Evolutionary conservation across 176 grass and related monocot species (phyloP), one percentile per base, ranked within the genome.

Genomic region (Elaeis guineensis): DNA sequence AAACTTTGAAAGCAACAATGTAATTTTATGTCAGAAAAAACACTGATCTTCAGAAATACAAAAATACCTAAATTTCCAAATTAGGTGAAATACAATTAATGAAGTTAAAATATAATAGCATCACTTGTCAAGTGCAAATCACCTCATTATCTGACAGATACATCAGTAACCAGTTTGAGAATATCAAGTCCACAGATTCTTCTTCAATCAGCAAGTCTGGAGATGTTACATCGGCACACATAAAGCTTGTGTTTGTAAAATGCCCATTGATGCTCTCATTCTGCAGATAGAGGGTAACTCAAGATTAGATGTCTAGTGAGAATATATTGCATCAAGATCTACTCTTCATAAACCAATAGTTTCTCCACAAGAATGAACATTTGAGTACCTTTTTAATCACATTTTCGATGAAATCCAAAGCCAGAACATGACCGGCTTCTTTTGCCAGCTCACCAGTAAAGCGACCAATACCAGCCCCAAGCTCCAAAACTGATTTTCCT

Each of bases 121-220:
- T 44, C 32, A 44, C 11, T 44, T 44, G 35, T 44, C 35, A 44
- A 44, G 11, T 44, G 9, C 35, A 44, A 44, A 44, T 44, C 83
- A 98, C 94, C 94, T 98, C 94, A 66, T 80, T 70, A 80, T 98
- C 94, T 19, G 85, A 85, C 67, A 92, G 88, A 76, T 98, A 92
- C 88, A 98, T 98, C 44, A 98, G 60, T 20, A 98, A 63, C 88
- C 88, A 98, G 74, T 98, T 98, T 58, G 94, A 98, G 66, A 98
- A 98, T 64, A 98, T 85, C 17, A 98, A 67, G 82, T 98, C 94
- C 26, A 98, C 55, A 21, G 82, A 98, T 54, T 89, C 84, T 59
- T 65, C 82, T 69, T 89, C 77, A 59, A 98, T 83, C 61, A 52
- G 65, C 67, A 98, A 74, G 21, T 83, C 64, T 24, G 79, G 61